Evolutionary conservation across 208 protist species (phyloP).

Genomic region (Leptomonas pyrrhocoris): DNA sequence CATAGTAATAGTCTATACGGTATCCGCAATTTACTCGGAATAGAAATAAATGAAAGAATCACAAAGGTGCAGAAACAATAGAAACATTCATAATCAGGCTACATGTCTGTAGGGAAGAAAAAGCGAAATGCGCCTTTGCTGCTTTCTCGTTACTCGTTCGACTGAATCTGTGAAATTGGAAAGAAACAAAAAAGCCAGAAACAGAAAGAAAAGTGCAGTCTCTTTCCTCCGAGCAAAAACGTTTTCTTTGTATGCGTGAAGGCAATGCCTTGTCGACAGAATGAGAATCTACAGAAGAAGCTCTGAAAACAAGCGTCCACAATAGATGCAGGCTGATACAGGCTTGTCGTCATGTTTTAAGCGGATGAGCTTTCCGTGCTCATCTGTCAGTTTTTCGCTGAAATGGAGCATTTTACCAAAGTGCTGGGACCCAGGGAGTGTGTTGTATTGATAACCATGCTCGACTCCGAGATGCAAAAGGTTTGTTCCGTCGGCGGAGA

Average conservation of each 20-base stretch:
- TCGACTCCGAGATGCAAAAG: slow-evolving; percentile 74
- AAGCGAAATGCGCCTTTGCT: too few species aligned
- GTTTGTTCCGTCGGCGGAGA: slow-evolving; percentile 59
- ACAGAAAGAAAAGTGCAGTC: background rate
- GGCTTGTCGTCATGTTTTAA: slow-evolving; percentile 66
- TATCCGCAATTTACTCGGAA: too few species aligned
- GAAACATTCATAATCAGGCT: too few species aligned
- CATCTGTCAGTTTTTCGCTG: slow-evolving; percentile 59
- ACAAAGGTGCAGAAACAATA: too few species aligned
- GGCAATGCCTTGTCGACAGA: too few species aligned
- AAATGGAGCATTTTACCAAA: slow-evolving; percentile 83
- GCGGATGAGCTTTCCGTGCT: slow-evolving; percentile 43
- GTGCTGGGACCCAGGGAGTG: slow-evolving; percentile 66
- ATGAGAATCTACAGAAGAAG: slow-evolving; percentile 45
- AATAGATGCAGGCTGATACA: slow-evolving; percentile 73
- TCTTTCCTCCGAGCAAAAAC: background rate
- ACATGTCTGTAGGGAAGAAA: too few species aligned
- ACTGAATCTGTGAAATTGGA: too few species aligned
- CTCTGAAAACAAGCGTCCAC: slow-evolving; percentile 52
- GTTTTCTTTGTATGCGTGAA: too few species aligned
- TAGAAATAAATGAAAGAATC: too few species aligned
- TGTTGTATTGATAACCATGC: slow-evolving; percentile 90
- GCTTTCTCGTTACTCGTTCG: too few species aligned
- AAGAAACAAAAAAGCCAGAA: background rate
- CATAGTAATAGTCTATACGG: background rate